These are phyloP conservation scores for Sporobolomyces phaffii DNA, from an alignment of 768 basidiomycete genomes.

Conservation along the genomic window DNA sequence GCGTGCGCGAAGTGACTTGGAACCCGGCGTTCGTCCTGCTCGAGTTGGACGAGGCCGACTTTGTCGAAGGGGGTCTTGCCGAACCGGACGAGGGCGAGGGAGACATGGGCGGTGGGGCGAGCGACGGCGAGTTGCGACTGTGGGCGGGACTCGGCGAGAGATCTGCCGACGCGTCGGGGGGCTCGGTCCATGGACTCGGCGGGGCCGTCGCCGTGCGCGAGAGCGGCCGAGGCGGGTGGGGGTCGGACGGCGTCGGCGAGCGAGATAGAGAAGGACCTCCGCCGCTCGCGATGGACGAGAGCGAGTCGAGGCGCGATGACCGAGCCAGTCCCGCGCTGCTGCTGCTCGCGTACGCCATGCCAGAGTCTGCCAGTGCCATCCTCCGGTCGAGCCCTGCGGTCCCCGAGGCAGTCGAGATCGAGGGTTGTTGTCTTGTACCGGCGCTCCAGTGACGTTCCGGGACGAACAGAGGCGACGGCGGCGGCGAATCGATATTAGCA, in stretches of 20 bases:
- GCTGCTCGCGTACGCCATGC: neutral
- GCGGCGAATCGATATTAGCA: too few relatives aligned
- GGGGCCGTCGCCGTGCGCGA: neutral
- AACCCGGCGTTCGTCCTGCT: slow-evolving; percentile 16
- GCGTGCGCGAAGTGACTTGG: slow-evolving; percentile 27
- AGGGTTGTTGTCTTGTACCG: neutral
- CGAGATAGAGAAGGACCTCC: neutral
- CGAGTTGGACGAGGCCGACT: neutral
- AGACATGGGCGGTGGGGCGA: neutral
- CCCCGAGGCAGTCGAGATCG: neutral
- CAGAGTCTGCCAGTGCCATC: neutral
- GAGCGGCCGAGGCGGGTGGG: neutral
- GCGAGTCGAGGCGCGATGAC: slow-evolving; percentile 12
- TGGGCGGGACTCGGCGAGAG: neutral
- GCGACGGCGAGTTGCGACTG: neutral
- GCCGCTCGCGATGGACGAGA: slow-evolving; percentile 18
- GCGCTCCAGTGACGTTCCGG: too few relatives aligned
- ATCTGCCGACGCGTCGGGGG: neutral
- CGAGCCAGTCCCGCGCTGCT: slow-evolving; percentile 8
- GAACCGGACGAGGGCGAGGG: neutral
- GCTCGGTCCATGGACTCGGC: neutral
- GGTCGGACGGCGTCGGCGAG: neutral
- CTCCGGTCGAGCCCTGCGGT: too few relatives aligned
- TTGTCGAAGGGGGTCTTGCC: neutral
- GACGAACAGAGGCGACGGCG: too few relatives aligned